These are phyloP conservation scores for Paracoccidioides brasiliensis DNA, from an alignment of 2,329 filamentous ascomycete species.

Conservation along the genomic window DNA sequence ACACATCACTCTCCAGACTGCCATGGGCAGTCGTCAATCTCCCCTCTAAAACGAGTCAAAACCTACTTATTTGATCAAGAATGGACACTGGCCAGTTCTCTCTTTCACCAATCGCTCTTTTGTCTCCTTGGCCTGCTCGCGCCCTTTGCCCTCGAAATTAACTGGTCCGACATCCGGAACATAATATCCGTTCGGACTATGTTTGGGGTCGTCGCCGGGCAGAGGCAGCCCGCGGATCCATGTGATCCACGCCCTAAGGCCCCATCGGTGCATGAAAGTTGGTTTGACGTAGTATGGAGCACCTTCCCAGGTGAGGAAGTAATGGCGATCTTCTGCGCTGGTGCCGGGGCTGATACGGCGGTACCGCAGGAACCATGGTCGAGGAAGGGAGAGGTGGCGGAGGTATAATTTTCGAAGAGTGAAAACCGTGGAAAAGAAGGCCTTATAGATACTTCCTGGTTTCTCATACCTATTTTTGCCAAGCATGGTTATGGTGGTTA, in stretches of 20 bases:
- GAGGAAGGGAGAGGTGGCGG: slow-evolving; percentile 48
- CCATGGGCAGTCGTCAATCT: no score
- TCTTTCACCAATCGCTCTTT: slow-evolving; percentile 25
- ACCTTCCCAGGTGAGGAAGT: slow-evolving; percentile 41
- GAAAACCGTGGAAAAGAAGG: slow-evolving; percentile 37
- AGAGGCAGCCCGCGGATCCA: slow-evolving; percentile 34
- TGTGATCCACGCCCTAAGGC: slow-evolving; percentile 40
- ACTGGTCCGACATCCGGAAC: slow-evolving; percentile 50
- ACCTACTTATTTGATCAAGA: slow-evolving; percentile 13
- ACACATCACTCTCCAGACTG: neutral
- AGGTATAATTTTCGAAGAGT: slow-evolving; percentile 42
- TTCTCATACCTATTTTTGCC: slow-evolving; percentile 26
- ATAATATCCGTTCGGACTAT: slow-evolving; percentile 36
- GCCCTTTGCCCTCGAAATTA: slow-evolving; percentile 40
- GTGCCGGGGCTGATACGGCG: slow-evolving; percentile 31
- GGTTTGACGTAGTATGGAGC: slow-evolving; percentile 53
- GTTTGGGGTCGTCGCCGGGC: slow-evolving; percentile 37
- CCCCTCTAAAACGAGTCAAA: neutral
- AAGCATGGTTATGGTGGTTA: neutral
- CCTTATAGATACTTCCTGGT: slow-evolving; percentile 21
- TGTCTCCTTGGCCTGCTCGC: slow-evolving; percentile 35
- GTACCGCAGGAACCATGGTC: slow-evolving; percentile 31
- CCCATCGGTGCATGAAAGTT: slow-evolving; percentile 51
- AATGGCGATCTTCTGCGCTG: slow-evolving; percentile 43
- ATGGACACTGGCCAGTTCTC: slow-evolving; percentile 38